Conservation (phyloP, 352 stramenopile genomes). For the Pythium insidiosum region DNA sequence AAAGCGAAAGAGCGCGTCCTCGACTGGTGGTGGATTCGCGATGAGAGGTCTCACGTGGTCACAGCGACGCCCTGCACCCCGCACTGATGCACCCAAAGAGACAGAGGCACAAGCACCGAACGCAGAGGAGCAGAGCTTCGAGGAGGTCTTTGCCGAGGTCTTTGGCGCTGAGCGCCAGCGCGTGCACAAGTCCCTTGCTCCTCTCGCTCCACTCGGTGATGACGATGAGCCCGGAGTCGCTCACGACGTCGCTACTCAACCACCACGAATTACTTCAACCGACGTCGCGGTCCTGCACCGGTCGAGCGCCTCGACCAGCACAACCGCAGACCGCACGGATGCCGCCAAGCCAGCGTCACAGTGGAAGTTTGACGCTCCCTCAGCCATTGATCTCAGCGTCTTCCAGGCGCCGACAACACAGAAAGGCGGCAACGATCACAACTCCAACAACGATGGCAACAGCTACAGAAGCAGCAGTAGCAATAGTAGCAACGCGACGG, state of each 20-base stretch:
- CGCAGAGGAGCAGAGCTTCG: too few relatives aligned
- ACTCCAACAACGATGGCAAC: neutral
- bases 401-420: neutral
- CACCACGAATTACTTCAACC: too few relatives aligned
- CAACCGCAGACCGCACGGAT: neutral
- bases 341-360: neutral
- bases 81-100: too few relatives aligned
- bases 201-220: too few relatives aligned
- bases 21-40: neutral
- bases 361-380: neutral
- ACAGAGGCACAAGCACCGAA: too few relatives aligned
- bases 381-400: neutral
- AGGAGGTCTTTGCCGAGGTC: conserved; percentile 19
- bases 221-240: neutral
- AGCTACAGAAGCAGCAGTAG: too few relatives aligned
- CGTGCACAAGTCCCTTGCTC: neutral
- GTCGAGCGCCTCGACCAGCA: neutral
- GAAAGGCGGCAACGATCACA: neutral
- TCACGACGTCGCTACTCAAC: neutral
- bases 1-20: neutral
- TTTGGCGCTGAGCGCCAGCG: conserved; percentile 5
- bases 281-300: too few relatives aligned
- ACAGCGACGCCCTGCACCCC: neutral
- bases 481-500: neutral
- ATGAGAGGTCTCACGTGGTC: neutral